Conservation (phyloP, 2,329 filamentous ascomycete genomes). For the Dryadomyces quercivorus region DNA sequence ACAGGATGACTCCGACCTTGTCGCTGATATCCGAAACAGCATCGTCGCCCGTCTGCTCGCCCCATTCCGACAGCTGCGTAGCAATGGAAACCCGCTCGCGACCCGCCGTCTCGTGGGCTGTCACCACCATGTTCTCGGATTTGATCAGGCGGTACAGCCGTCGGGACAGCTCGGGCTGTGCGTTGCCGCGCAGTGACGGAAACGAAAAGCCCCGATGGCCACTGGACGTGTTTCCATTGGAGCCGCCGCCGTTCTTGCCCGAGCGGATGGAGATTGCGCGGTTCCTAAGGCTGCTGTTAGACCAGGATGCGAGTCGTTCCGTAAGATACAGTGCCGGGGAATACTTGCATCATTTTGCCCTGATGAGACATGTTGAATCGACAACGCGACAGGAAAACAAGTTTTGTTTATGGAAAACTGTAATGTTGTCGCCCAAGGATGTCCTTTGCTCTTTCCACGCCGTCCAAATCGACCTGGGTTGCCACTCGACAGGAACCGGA, state of each 20-base stretch:
- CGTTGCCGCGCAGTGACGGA: constrained; percentile 69
- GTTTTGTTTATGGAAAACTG: not conserved
- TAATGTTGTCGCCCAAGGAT: not conserved
- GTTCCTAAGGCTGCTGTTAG: constrained; percentile 37
- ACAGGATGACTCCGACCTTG: constrained; percentile 86
- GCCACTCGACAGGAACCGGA: not conserved
- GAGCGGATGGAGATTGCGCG: constrained; percentile 64
- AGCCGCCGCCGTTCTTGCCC: constrained; percentile 34
- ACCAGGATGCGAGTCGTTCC: constrained; percentile 1
- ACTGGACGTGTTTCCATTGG: constrained; percentile 15
- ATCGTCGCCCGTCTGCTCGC: constrained; percentile 81
- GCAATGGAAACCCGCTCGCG: constrained; percentile 78
- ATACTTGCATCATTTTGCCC: constrained; percentile 4
- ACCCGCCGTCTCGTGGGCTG: constrained; percentile 71
- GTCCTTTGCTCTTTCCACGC: not conserved
- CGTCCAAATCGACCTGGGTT: not conserved
- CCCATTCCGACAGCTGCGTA: constrained; percentile 90
- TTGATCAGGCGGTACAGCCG: constrained; percentile 90
- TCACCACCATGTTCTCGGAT: constrained; percentile 79
- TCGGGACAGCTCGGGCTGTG: constrained; percentile 80
- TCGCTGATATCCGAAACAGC: constrained; percentile 81
- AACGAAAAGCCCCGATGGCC: constrained; percentile 60
- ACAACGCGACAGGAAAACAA: not conserved
- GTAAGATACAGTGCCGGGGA: constrained; percentile 6
- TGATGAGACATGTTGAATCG: not conserved